Evolutionary conservation across 2,329 filamentous ascomycete genomes (phyloP).

Genomic region (Beauveria varroae): DNA sequence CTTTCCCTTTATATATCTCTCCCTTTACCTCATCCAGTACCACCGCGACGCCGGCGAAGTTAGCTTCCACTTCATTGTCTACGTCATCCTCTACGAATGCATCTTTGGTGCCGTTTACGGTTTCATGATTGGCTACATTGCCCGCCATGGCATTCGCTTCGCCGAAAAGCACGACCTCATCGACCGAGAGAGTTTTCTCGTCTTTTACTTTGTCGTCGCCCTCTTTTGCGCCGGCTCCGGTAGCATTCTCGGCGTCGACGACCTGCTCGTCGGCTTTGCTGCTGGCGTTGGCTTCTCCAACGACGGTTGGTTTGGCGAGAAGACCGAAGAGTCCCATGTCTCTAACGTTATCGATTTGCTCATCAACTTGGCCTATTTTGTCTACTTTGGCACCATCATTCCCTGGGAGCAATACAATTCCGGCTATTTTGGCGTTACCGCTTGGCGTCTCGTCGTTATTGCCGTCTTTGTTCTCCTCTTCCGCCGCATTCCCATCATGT

Average conservation of each 20-base stretch:
- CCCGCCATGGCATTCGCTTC: slow-evolving; percentile 80
- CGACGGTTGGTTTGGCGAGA: slow-evolving; percentile 96
- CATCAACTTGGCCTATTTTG: slow-evolving; percentile 96
- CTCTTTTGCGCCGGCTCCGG: slow-evolving; percentile 94
- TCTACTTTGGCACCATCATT: slow-evolving; percentile 95
- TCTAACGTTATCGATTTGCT: slow-evolving; percentile 98
- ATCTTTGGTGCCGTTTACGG: slow-evolving; percentile 86
- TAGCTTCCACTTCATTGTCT: slow-evolving; percentile 79
- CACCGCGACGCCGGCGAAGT: slow-evolving; percentile 60
- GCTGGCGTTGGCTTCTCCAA: slow-evolving; percentile 98
- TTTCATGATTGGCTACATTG: slow-evolving; percentile 80
- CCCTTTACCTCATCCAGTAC: slow-evolving; percentile 83
- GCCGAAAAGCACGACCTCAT: slow-evolving; percentile 82
- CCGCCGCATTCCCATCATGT: slow-evolving; percentile 91
- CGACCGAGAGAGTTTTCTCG: slow-evolving; percentile 92
- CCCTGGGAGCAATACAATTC: slow-evolving; percentile 91
- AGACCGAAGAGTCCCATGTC: slow-evolving; percentile 96
- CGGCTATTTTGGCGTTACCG: slow-evolving; percentile 61
- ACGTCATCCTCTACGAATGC: slow-evolving; percentile 91
- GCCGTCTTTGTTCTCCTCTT: slow-evolving; percentile 93
- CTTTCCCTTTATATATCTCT: slow-evolving; percentile 93
- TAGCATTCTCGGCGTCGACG: slow-evolving; percentile 83
- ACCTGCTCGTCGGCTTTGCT: slow-evolving; percentile 88
- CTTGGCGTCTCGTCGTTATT: slow-evolving; percentile 90
- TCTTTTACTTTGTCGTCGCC: slow-evolving; percentile 96